Base-by-base conservation (phyloP, 495 filamentous ascomycete species). In the Astrothelium subdiscretum region DNA sequence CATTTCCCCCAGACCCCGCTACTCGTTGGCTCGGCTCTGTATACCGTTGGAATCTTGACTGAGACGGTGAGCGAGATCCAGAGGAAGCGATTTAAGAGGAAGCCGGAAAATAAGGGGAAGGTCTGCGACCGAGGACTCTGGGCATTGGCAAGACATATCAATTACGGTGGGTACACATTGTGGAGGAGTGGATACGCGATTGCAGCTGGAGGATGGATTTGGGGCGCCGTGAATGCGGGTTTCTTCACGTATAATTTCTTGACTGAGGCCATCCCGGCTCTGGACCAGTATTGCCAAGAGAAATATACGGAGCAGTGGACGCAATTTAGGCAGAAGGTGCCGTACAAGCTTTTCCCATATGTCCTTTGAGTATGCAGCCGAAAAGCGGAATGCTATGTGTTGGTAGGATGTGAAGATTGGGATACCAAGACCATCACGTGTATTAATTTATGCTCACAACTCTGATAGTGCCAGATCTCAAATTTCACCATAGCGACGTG, bases 101-200 rank as follows among this genome's bases (percentile, higher is more conserved):
- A 70, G 32, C 62, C 69, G 1, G 54, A 44, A 57, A 71, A 70
- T 59, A 63, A 71, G 57, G 69, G 68, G 22, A 70, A 68, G 58
- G 59, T 65, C 1, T 71, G 64, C 54, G 26, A 63, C 4, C 59
- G 58, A 2, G 68, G 69, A 0, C 64, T 71, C 4, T 70, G 65
- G 52, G 51, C 63, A 12, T 32, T 70, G 38, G 60, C 60, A 22
- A 65, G 69, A 26, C 68, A 71, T 32, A 63, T 70, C 62, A 70
- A 71, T 58, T 71, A 71, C 57, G 61, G 62, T 24, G 69, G 67
- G 4, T 71, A 70, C 60, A 68, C 66, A 18, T 60, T 71, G 59
- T 71, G 69, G 69, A 62, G 69, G 59, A 51, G 31, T 15, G 68
- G 69, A 27, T 70, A 68, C 58, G 69, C 67, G 31, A 18, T 70